Conservation (phyloP, 805 yeast species). For the Starmera quercuum region DNA sequence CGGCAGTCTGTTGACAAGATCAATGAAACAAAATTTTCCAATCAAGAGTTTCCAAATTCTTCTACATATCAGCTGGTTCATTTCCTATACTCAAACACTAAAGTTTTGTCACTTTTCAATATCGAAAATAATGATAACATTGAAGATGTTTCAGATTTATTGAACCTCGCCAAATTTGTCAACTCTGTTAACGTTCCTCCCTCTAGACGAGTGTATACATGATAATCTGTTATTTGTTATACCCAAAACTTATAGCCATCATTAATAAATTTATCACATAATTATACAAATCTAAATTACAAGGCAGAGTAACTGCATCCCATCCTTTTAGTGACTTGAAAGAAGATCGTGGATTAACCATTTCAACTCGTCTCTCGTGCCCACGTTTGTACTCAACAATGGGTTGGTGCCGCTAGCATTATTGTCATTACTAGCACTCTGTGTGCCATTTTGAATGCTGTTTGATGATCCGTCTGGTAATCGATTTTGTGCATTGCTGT, state of each 20-base stretch:
- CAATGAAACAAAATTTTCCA: conserved; percentile 5
- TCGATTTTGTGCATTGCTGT: not conserved
- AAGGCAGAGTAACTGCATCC: too few relatives aligned
- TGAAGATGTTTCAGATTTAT: conserved; percentile 11
- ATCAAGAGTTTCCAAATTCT: conserved; percentile 8
- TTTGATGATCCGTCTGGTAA: not conserved
- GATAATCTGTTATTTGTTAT: not conserved
- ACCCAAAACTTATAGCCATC: not conserved
- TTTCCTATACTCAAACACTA: conserved; percentile 24
- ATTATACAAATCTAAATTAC: too few relatives aligned
- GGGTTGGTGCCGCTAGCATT: not conserved
- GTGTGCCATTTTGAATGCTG: not conserved
- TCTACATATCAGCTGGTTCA: conserved; percentile 15
- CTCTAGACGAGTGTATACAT: conserved; percentile 10
- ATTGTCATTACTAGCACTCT: not conserved
- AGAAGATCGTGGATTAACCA: conserved; percentile 62
- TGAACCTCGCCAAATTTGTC: conserved; percentile 8
- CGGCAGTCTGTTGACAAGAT: conserved; percentile 5
- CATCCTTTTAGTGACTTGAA: conserved; percentile 7
- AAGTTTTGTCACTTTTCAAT: conserved; percentile 26
- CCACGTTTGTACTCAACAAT: conserved; percentile 28
- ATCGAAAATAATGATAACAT: conserved; percentile 14
- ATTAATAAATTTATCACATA: too few relatives aligned
- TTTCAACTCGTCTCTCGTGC: conserved; percentile 60
- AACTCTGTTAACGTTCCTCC: conserved; percentile 7